Percentiles rank a stretch among this genome's conserved stretches.
phyloP scores from a whole-genome alignment of 768 basidiomycete species.

The Panellus pusillus region DNA sequence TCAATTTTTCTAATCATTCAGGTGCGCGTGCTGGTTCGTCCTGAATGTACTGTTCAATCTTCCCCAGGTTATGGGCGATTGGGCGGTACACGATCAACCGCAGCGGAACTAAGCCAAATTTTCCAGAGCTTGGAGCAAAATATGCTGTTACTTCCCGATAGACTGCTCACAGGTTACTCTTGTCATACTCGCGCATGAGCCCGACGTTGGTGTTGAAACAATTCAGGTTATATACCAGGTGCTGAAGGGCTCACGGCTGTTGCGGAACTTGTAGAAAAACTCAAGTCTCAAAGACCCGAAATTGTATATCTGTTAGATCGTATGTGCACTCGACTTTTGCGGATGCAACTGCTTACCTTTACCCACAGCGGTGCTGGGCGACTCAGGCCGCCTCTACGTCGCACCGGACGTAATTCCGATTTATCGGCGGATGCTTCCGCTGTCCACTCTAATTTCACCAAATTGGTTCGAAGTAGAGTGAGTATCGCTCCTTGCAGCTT shows the following conservation, averaged over 20 bases:
- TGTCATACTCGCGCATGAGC: not conserved
- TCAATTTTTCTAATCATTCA: conserved; percentile 93
- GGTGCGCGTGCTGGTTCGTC: conserved; percentile 44
- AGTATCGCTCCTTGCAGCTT: conserved; percentile 26
- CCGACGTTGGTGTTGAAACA: not conserved
- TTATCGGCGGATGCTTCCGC: conserved; percentile 75
- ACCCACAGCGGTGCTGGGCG: conserved; percentile 85
- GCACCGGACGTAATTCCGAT: conserved; percentile 83
- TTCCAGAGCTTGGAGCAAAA: conserved; percentile 75
- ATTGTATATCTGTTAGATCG: conserved; percentile 91
- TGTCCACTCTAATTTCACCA: conserved; percentile 93
- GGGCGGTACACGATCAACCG: conserved; percentile 77
- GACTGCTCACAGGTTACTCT: conserved; percentile 74
- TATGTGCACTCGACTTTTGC: conserved; percentile 39
- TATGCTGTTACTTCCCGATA: conserved; percentile 66
- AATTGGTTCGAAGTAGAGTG: conserved; percentile 99
- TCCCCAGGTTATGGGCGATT: conserved; percentile 75
- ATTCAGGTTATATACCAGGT: conserved; percentile 81
- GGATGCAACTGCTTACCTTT: not conserved
- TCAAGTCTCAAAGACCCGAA: conserved; percentile 56
- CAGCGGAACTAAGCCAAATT: conserved; percentile 73
- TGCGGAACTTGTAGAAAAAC: conserved; percentile 55
- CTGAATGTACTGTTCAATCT: not conserved
- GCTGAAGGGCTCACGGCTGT: conserved; percentile 76
- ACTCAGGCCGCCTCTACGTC: conserved; percentile 87